Percentiles rank a stretch among this genome's conserved stretches.
phyloP scores from a whole-genome alignment of 2,329 filamentous ascomycete species.

The Emergomyces pasteurianus region DNA sequence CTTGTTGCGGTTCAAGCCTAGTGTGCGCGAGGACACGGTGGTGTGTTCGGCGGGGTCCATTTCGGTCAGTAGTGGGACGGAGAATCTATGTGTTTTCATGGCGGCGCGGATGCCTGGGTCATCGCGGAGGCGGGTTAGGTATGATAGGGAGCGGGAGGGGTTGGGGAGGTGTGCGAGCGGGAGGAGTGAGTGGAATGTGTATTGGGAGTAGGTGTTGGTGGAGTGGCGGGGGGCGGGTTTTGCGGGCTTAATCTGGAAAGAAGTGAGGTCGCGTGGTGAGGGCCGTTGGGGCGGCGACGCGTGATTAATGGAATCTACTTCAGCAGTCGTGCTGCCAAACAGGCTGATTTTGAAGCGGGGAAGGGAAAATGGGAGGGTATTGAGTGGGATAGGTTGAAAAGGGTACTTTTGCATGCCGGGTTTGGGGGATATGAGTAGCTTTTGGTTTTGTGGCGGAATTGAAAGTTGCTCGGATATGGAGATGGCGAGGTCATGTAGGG shows the following conservation, averaged over 20 bases:
- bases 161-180: conserved; percentile 68
- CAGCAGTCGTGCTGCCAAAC: conserved; percentile 31
- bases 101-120: conserved; percentile 75
- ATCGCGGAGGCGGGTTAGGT: conserved; percentile 62
- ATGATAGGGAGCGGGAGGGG: conserved; percentile 56
- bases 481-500: conserved; percentile 34
- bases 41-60: conserved; percentile 88
- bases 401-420: conserved; percentile 36
- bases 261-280: conserved; percentile 1
- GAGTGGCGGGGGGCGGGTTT: conserved; percentile 17
- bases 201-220: conserved; percentile 30
- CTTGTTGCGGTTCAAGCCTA: conserved; percentile 76
- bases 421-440: conserved; percentile 36
- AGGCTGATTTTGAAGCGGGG: conserved; percentile 36
- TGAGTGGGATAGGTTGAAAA: conserved; percentile 27
- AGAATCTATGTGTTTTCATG: conserved; percentile 78
- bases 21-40: conserved; percentile 64
- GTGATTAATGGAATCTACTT: conserved; percentile 32
- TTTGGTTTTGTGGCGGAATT: conserved; percentile 32
- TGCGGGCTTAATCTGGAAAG: conserved; percentile 6
- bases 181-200: conserved; percentile 69
- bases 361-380: conserved; percentile 21
- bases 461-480: conserved; percentile 24
- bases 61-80: conserved; percentile 76
- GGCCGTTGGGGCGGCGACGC: conserved; percentile 12